Base-by-base conservation (phyloP, 345 rosid genomes). In the Iberis pinnata region DNA sequence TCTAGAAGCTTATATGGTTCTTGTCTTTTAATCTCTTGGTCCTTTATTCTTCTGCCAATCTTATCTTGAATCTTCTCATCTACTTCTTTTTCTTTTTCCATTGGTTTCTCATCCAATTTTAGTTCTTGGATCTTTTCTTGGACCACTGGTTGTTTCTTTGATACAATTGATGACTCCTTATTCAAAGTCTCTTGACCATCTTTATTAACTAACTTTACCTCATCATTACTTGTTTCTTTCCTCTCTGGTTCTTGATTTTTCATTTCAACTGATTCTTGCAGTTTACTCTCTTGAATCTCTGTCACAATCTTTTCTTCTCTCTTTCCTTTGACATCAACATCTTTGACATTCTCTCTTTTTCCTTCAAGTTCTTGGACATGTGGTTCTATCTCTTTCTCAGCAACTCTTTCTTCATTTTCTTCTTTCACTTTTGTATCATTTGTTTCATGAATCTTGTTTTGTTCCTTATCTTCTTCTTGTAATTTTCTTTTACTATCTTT, bases 111-210 rank as follows among this genome's bases (percentile, higher is more conserved):
- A 12, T 9, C 16, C 14, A 16, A 18, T 37, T 12, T 45, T 2
- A 26, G 22, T 44, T 62, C 24, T 53, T 37, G 67, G 24, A 25
- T 1, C 5, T 9, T 44, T 26, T 36, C 67, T 53, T 44, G 41
- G 25, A 46, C 31, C 48, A 53, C 41, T 63, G 25, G 33, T 20
- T 9, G 16, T 31, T 43, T 56, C 36, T 55, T 56, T 40, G 58
- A 42, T 13, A 16, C 19, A 42, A 8, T 22, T 42, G 49, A 19
- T 43, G 36, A 5, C n/a, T 22, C 49, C 9, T 31, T 64, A 47
- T 48, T 43, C 27, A 40, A 12, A 31, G 15, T 0, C 2, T 55
- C 56, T 40, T 31, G 35, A 12, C 43, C 57, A 31, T 48, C 6
- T 27, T 14, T 29, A 27, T n/a, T n/a, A n/a, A n/a, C n/a, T n/a